A percentile compares a stretch with the other conserved stretches of the same genome.
Conservation (phyloP, 352 stramenopile genomes). For the Phytophthora podocarpi region DNA sequence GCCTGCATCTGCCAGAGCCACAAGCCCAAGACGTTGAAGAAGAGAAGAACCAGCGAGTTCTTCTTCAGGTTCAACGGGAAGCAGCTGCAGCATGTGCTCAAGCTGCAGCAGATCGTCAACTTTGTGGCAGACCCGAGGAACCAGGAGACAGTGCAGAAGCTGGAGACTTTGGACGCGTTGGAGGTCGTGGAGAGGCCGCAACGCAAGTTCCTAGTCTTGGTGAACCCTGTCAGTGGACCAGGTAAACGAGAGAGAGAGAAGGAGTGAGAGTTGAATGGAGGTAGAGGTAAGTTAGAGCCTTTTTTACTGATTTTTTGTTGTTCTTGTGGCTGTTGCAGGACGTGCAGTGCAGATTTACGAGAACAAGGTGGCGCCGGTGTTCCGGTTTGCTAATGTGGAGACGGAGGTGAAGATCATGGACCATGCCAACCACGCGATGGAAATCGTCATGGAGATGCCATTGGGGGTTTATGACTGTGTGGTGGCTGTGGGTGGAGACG, state of each 20-base stretch:
- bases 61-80: conserved; percentile 53
- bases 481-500: conserved; percentile 72
- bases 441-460: conserved; percentile 56
- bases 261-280: not conserved
- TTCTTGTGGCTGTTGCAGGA: conserved; percentile 16
- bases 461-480: conserved; percentile 68
- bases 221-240: conserved; percentile 72
- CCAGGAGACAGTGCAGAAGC: conserved; percentile 14
- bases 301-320: not conserved
- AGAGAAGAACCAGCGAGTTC: conserved; percentile 44
- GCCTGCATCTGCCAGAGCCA: conserved; percentile 40
- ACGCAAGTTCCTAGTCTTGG: conserved; percentile 67
- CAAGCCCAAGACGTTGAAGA: conserved; percentile 40
- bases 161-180: conserved; percentile 41
- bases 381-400: conserved; percentile 59
- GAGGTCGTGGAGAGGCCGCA: conserved; percentile 11
- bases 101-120: conserved; percentile 46
- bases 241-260: conserved; percentile 13
- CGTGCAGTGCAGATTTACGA: conserved; percentile 62
- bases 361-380: conserved; percentile 54
- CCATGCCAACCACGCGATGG: conserved; percentile 50
- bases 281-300: no score
- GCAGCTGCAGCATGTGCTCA: conserved; percentile 41
- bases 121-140: conserved; percentile 60
- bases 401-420: conserved; percentile 54